Conservation (phyloP, 2,329 filamentous ascomycete genomes). For the Aureobasidium sp. region DNA sequence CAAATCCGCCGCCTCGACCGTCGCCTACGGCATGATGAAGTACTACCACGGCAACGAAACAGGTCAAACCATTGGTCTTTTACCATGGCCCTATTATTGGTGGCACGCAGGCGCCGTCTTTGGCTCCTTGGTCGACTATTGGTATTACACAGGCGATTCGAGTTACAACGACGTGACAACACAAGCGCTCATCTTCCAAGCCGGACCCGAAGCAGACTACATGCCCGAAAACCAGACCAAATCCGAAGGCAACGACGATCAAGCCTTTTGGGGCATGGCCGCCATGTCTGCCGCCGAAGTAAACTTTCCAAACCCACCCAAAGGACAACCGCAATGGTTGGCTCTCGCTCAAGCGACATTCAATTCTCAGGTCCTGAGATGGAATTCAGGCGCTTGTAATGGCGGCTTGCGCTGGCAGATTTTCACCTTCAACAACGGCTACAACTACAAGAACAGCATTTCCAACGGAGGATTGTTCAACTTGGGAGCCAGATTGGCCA, state of each 20-base stretch:
- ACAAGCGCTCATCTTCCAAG: constrained; percentile 38
- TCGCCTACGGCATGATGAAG: constrained; percentile 40
- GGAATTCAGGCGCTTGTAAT: constrained; percentile 59
- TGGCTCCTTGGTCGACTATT: constrained; percentile 55
- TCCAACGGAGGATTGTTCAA: constrained; percentile 81
- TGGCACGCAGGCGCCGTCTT: constrained; percentile 58
- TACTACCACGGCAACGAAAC: constrained; percentile 45
- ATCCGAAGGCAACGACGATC: constrained; percentile 46
- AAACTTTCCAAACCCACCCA: constrained; percentile 59
- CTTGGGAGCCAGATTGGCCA: constrained; percentile 52
- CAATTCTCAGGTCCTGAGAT: constrained; percentile 66
- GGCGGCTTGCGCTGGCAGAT: constrained; percentile 86
- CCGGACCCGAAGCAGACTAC: constrained; percentile 37
- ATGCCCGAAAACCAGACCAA: constrained; percentile 33
- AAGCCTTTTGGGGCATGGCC: constrained; percentile 77
- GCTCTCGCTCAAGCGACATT: constrained; percentile 71
- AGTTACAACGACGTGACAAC: constrained; percentile 38
- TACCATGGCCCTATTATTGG: constrained; percentile 63
- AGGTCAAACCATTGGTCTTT: constrained; percentile 41
- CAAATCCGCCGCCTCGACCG: constrained; percentile 31
- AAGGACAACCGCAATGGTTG: constrained; percentile 64
- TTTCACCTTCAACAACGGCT: constrained; percentile 66
- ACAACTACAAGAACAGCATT: constrained; percentile 79
- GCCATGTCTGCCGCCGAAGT: constrained; percentile 73
- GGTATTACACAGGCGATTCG: constrained; percentile 39